Evolutionary conservation across 164 flowering plant species (phyloP), one percentile per base, ranked within the genome.

Genomic region (Vitis riparia): DNA sequence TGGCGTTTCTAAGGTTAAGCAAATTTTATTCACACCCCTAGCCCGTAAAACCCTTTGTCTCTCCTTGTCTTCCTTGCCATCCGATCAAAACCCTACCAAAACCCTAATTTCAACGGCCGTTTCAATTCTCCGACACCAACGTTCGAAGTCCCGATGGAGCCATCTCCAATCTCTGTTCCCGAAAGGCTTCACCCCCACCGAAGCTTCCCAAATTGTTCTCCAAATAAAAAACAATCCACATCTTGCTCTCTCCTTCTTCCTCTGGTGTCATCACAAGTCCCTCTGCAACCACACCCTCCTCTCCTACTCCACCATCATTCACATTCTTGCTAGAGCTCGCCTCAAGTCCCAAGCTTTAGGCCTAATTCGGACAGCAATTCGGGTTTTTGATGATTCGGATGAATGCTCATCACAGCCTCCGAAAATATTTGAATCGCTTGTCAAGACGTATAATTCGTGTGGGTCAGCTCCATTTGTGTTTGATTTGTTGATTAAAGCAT

Each of bases 401-500:
- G 9, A 19, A 12, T 52, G 30, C 71, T 44, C 48, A 15, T n/a
- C 68, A 1, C 60, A 68, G 1, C 76, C 80, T 5, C 71, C 75
- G 37, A 75, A 78, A 16, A 51, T 94, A 49, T 87, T 94, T 56
- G 81, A 82, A 60, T 72, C 79, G 44, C 79, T 94, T n/a, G 84
- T 82, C 1, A 79, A 72, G 69, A 91, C 89, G 17, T 94, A 92
- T 57, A 71, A 86, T 16, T 55, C 70, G 8, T 89, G 95, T 70
- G 90, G 83, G 50, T 94, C 98, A 2, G 90, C 97, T 1, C 97
- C 98, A 0, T 86, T 94, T 64, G 97, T 94, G 78, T 94, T 94
- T 70, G 98, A 92, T 80, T 76, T 92, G 79, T 75, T 92, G 66
- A 80, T 90, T 16, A 73, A 66, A 51, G 80, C 87, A 44, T 88